Evolutionary conservation across 106 monocot species (phyloP).

Genomic region (Hemerocallis citrina): DNA sequence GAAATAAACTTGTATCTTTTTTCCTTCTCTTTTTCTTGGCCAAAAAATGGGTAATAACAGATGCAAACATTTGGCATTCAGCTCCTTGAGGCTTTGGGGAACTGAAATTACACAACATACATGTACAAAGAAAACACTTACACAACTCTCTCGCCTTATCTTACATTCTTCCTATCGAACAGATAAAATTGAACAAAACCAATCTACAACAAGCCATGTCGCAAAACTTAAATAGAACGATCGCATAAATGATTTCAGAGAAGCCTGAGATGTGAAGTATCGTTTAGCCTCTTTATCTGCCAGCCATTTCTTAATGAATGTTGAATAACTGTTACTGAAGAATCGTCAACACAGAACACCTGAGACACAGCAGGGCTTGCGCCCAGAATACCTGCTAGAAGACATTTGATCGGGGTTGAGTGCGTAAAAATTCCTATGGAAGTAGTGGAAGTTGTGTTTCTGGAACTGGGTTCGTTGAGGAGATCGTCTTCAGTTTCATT

Average conservation of each 20-base stretch:
- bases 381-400: constrained; percentile 63
- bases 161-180: not conserved
- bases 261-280: constrained; percentile 96
- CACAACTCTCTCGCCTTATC: not conserved
- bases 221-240: not conserved
- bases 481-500: constrained; percentile 70
- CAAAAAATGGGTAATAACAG: constrained; percentile 3
- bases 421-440: constrained; percentile 88
- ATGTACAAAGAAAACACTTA: not conserved
- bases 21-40: too few species aligned
- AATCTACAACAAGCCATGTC: not conserved
- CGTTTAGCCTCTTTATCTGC: constrained; percentile 85
- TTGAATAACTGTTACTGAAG: constrained; percentile 77
- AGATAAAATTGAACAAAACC: not conserved
- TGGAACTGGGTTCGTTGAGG: constrained; percentile 18
- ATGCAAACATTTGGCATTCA: not conserved
- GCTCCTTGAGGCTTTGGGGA: not conserved
- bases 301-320: constrained; percentile 74
- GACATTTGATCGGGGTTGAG: constrained; percentile 73
- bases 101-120: not conserved
- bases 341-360: constrained; percentile 77
- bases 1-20: too few species aligned
- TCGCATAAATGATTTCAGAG: constrained; percentile 22
- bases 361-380: constrained; percentile 53
- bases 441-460: constrained; percentile 6